phyloP scores from a whole-genome alignment of 441 rosid genomes.

The Manihot esculenta region DNA sequence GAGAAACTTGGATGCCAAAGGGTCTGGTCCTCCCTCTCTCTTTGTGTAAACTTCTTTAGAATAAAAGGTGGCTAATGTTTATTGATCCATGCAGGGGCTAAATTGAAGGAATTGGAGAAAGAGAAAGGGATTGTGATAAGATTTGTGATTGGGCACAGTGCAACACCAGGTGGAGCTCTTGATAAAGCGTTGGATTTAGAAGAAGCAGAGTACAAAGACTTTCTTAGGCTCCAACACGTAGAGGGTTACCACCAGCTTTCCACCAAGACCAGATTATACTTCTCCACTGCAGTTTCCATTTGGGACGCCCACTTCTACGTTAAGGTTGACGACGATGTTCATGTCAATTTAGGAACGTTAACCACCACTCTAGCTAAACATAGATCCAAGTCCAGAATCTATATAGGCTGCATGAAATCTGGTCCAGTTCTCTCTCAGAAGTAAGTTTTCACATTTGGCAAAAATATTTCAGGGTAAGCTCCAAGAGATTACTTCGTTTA shows the following conservation, averaged over 20 bases:
- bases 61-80: too few species aligned
- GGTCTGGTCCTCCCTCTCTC: slow-evolving; percentile 19
- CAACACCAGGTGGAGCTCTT: slow-evolving; percentile 71
- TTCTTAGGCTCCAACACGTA: slow-evolving; percentile 73
- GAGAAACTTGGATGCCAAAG: slow-evolving; percentile 82
- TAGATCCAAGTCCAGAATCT: slow-evolving; percentile 61
- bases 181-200: slow-evolving; percentile 70
- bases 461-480: too few species aligned
- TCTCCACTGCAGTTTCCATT: slow-evolving; percentile 66
- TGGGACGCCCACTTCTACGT: slow-evolving; percentile 90
- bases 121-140: slow-evolving; percentile 80
- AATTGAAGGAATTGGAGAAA: slow-evolving; percentile 63
- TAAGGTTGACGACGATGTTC: slow-evolving; percentile 90
- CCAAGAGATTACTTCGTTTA: too few species aligned
- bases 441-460: too few species aligned
- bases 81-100: slow-evolving; percentile 43
- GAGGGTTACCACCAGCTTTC: slow-evolving; percentile 92
- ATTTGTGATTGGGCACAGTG: slow-evolving; percentile 89
- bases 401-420: slow-evolving; percentile 95
- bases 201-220: slow-evolving; percentile 60
- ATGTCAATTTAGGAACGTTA: slow-evolving; percentile 68
- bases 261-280: slow-evolving; percentile 73
- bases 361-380: slow-evolving; percentile 47
- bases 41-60: too few species aligned
- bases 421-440: slow-evolving; percentile 79